Conservation (phyloP, 2,329 filamentous ascomycete species). For the Fusarium luffae region DNA sequence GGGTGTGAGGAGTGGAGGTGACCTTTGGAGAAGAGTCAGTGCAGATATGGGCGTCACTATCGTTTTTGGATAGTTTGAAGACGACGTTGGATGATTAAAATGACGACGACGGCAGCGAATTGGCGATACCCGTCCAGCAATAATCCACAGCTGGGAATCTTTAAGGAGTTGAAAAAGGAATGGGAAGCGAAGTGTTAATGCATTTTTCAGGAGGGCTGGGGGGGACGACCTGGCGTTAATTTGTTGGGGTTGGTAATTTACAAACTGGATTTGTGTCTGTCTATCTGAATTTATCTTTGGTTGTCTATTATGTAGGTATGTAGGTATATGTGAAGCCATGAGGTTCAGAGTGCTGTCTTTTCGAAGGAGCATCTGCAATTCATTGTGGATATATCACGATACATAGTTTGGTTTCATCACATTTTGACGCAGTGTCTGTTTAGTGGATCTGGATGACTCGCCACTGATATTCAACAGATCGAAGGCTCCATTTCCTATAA, state of each 20-base stretch:
- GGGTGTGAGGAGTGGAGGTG: slow-evolving; percentile 45
- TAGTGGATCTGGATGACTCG: slow-evolving; percentile 29
- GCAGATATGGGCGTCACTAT: slow-evolving; percentile 68
- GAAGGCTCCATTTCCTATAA: slow-evolving; percentile 6
- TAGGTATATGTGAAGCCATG: not conserved
- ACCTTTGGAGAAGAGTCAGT: slow-evolving; percentile 68
- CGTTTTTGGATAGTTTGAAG: slow-evolving; percentile 60
- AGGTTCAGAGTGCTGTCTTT: not conserved
- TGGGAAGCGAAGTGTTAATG: slow-evolving; percentile 20
- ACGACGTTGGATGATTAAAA: slow-evolving; percentile 11
- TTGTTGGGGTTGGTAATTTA: slow-evolving; percentile 15
- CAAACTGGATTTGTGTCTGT: slow-evolving; percentile 3
- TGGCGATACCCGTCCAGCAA: slow-evolving; percentile 42
- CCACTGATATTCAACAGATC: slow-evolving; percentile 26
- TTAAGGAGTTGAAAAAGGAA: slow-evolving; percentile 41
- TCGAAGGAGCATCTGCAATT: not conserved
- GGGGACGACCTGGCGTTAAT: slow-evolving; percentile 30
- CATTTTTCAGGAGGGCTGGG: slow-evolving; percentile 17
- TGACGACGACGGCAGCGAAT: slow-evolving; percentile 18
- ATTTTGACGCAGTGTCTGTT: slow-evolving; percentile 15
- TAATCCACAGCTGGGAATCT: slow-evolving; percentile 28
- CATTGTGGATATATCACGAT: not conserved
- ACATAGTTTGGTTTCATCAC: not conserved
- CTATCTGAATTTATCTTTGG: slow-evolving; percentile 3
- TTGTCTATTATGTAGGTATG: not conserved